These are phyloP conservation scores for Yamadazyma endophytica DNA, from an alignment of 805 yeast genomes.

Conservation along the genomic window DNA sequence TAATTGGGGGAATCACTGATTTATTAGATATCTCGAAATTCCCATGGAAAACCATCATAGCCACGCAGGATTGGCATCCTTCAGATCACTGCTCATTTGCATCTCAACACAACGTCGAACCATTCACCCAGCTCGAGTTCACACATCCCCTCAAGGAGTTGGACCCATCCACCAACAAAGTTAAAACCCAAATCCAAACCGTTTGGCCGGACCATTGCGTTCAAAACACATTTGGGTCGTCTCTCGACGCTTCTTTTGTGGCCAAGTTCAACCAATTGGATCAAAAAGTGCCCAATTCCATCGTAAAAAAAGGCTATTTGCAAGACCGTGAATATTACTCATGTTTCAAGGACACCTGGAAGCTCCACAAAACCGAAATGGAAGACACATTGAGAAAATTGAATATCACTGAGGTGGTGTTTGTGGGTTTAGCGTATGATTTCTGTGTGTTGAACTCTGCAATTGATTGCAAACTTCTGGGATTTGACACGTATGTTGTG, in stretches of 20 bases:
- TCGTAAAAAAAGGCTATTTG: constrained; percentile 68
- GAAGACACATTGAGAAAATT: constrained; percentile 41
- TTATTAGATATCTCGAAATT: constrained; percentile 35
- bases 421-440: constrained; percentile 85
- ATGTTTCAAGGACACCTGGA: constrained; percentile 80
- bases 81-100: constrained; percentile 78
- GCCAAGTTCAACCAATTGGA: constrained; percentile 29
- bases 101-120: constrained; percentile 48
- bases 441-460: constrained; percentile 82
- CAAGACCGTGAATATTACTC: constrained; percentile 82
- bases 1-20: constrained; percentile 49
- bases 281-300: constrained; percentile 20
- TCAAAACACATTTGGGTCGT: constrained; percentile 64
- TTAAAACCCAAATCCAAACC: constrained; percentile 33
- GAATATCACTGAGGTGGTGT: constrained; percentile 55
- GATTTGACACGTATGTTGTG: constrained; percentile 63
- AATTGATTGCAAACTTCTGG: constrained; percentile 55
- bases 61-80: constrained; percentile 92
- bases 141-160: constrained; percentile 42
- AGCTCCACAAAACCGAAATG: constrained; percentile 64
- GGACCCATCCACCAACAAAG: constrained; percentile 19
- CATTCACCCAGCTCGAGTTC: constrained; percentile 50
- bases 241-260: constrained; percentile 50
- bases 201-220: constrained; percentile 95
- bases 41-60: constrained; percentile 61